Base-by-base conservation (phyloP, 2,329 filamentous ascomycete species). In the Colletotrichum sp. region DNA sequence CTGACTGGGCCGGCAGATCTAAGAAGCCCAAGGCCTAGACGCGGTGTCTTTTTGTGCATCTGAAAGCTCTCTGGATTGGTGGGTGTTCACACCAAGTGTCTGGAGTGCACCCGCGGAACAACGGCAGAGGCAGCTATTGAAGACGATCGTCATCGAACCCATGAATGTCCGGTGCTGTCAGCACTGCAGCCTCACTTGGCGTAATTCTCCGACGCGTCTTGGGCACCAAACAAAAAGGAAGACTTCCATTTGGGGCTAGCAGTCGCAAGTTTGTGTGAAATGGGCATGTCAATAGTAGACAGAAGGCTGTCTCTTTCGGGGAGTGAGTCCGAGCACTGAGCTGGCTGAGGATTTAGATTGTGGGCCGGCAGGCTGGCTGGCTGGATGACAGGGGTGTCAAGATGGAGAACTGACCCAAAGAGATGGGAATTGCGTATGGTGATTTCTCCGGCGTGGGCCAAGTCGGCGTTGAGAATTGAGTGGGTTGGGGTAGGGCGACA, bases 151-250 rank as follows among this genome's bases (percentile, higher is more conserved):
- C 72, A 63, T 36, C 28, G 55, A 57, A 44, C 32, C 13, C n/a
- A 36, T 18, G 34, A 39, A 34, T 32, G n/a, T 68, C 24, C 21
- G 52, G 60, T 30, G 60, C 66, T 75, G 71, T 71, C 71, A 71
- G 55, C 24, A 60, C n/a, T 67, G 44, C 32, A 71, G 55, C 30
- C 60, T 76, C 66, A 34, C 62, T 75, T 70, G 49, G 60, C 62
- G 60, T 32, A 55, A 75, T 75, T 75, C 57, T 76, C 74, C 59
- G 71, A 69, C 36, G 36, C 57, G 28, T 72, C 28, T 67, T 26
- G 24, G 44, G 26, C 8, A 57, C 10, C 24, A 57, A 49, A 52
- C 6, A 55, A 71, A 28, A 21, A 39, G 34, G 62, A 32, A 36
- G 10, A 24, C 24, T 24, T 44, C 28, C 21, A 30, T n/a, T 71